phyloP scores from a whole-genome alignment of 768 basidiomycete genomes.

The Coprinellus micaceus region DNA sequence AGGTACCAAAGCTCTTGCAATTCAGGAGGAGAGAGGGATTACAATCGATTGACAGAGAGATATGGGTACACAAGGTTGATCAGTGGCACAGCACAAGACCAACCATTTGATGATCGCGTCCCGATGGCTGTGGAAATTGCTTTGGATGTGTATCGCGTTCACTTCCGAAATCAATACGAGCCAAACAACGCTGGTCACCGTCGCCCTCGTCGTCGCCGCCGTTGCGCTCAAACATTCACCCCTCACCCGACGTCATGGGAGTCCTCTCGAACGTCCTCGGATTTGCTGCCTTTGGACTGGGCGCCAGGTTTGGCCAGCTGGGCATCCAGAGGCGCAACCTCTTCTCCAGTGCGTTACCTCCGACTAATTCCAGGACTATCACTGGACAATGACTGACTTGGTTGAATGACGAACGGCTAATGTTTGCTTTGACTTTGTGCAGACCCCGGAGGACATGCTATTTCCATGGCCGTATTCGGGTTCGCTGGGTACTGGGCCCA shows the following conservation, averaged over 20 bases:
- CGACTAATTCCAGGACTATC: neutral
- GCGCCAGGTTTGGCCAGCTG: constrained; percentile 80
- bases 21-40: neutral
- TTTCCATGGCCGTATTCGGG: constrained; percentile 69
- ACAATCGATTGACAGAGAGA: constrained; percentile 9
- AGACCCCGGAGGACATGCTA: constrained; percentile 73
- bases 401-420: no score
- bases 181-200: constrained; percentile 9
- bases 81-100: neutral
- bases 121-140: constrained; percentile 31
- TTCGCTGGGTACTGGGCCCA: constrained; percentile 74
- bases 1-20: constrained; percentile 5
- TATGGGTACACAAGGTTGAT: neutral
- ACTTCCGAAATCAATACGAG: constrained; percentile 12
- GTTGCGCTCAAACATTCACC: neutral
- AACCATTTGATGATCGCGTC: constrained; percentile 20
- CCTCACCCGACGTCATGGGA: constrained; percentile 43
- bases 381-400: neutral
- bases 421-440: no score
- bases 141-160: constrained; percentile 26
- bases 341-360: constrained; percentile 62
- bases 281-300: constrained; percentile 79
- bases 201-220: constrained; percentile 9
- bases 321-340: constrained; percentile 79
- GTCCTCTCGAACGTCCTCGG: constrained; percentile 69